Base-by-base conservation (phyloP, 495 filamentous ascomycete genomes). In the Apiosordaria backusii region DNA sequence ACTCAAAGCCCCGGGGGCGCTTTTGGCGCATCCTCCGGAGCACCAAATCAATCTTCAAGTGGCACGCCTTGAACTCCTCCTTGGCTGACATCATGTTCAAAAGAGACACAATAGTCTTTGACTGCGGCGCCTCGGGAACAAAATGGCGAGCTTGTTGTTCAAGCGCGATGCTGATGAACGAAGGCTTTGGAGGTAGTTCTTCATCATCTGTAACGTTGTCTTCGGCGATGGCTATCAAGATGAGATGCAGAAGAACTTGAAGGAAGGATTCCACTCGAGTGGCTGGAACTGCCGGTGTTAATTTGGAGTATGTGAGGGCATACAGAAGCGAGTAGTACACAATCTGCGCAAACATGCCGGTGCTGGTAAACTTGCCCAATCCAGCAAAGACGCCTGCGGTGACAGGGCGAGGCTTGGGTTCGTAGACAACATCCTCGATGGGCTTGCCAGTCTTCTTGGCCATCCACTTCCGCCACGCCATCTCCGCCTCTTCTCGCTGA, bases 401-500 rank as follows among this genome's bases (percentile, higher is more conserved):
- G 60, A 98, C 92, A 53, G 86, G 85, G n/a, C 87, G 87, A 24
- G 97, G 81, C 66, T 87, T 93, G 2, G 95, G 93, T 76, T 97
- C 94, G 73, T 90, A 96, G n/a, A 97, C 93, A 68, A 97, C 88
- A 53, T 99, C 94, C 16, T 89, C 84, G 7, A 84, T 79, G 53
- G 88, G 82, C 71, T 91, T 90, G 1, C 95, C 93, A 0, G 89
- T 92, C 79, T 90, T 91, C 79, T 96, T 94, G 9, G 92, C 89
- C 79, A 93, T 86, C 84, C 91, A 89, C 61, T 88, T 89, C 64
- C 87, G 90, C 76, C 93, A 97, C 19, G 91, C 89, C 63, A 83
- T 89, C 79, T 99, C 95, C 0, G 93, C 91, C 74, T 99, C 95
- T 71, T 99, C 95, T 25, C 95, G 89, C 76, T 98, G 96, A 74